Conservation (phyloP, 192 early-diverging fungal species). For the Phycomyces nitens region DNA sequence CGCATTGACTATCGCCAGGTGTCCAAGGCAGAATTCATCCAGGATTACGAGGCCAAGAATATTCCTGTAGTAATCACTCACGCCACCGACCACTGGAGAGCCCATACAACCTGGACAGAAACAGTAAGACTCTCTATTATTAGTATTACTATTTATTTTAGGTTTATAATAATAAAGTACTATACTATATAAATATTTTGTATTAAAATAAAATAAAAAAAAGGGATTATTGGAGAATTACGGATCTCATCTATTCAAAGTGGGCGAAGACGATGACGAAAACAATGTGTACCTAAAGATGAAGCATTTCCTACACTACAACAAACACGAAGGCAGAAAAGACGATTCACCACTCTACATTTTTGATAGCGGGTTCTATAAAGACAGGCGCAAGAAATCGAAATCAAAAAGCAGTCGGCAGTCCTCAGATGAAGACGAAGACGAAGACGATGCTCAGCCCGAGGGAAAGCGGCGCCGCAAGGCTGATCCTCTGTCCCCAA, state of each 20-base stretch:
- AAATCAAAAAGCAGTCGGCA: conserved; percentile 2
- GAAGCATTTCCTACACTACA: conserved; percentile 60
- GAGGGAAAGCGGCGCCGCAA: background rate
- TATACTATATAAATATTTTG: too few species aligned
- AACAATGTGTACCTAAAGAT: conserved; percentile 61
- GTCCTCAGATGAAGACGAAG: conserved; percentile 8
- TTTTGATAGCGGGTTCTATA: conserved; percentile 71
- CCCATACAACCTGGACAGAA: conserved; percentile 51
- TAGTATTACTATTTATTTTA: too few species aligned
- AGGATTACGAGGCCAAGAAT: conserved; percentile 47
- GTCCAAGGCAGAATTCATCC: conserved; percentile 56
- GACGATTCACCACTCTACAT: conserved; percentile 82
- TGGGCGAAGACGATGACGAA: conserved; percentile 78
- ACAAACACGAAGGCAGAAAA: conserved; percentile 37
- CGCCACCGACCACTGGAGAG: conserved; percentile 54
- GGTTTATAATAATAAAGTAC: too few species aligned
- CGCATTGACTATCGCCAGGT: conserved; percentile 53
- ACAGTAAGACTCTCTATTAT: conserved; percentile 38
- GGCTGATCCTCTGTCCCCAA: conserved; percentile 17
- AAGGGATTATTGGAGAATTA: conserved; percentile 44
- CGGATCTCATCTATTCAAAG: conserved; percentile 64
- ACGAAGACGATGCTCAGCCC: background rate
- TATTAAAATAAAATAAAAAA: conserved; percentile 2
- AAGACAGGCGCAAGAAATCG: conserved; percentile 20
- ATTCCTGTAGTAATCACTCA: conserved; percentile 62